These are phyloP conservation scores for Dryadomyces quercus-mongolicae DNA, from an alignment of 2,329 filamentous ascomycete genomes.

Conservation along the genomic window DNA sequence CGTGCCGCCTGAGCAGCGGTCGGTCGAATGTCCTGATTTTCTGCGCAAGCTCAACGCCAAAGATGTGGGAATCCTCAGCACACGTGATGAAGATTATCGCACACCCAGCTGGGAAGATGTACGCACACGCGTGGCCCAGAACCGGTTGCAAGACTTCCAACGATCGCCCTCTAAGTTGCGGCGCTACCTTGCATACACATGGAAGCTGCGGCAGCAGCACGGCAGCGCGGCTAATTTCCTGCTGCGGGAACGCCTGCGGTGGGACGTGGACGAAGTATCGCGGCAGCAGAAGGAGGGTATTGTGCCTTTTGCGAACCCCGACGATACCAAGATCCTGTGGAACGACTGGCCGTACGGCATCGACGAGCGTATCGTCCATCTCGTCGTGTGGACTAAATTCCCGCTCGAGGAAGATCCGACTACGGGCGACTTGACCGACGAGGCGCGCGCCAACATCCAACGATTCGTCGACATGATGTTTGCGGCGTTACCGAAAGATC, in stretches of 20 bases:
- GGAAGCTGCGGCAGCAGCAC: constrained; percentile 50
- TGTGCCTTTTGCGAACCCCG: constrained; percentile 30
- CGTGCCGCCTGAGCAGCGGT: constrained; percentile 49
- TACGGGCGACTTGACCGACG: constrained; percentile 55
- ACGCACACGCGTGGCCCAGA: constrained; percentile 44
- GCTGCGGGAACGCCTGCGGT: constrained; percentile 54
- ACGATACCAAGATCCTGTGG: constrained; percentile 61
- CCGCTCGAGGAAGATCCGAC: constrained; percentile 53
- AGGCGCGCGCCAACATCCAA: constrained; percentile 53
- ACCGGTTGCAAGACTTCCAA: constrained; percentile 65
- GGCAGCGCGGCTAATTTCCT: constrained; percentile 73
- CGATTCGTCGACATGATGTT: constrained; percentile 60
- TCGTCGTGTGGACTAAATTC: constrained; percentile 93
- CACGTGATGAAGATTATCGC: constrained; percentile 53
- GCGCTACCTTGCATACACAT: constrained; percentile 62
- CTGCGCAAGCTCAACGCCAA: constrained; percentile 52
- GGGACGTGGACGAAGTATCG: constrained; percentile 37
- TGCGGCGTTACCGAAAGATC: constrained; percentile 35
- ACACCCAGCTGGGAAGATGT: constrained; percentile 60
- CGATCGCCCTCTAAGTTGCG: constrained; percentile 65
- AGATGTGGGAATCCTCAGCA: constrained; percentile 57
- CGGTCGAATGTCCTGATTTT: constrained; percentile 58
- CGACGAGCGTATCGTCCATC: constrained; percentile 63
- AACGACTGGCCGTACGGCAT: constrained; percentile 96
- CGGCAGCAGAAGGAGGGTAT: constrained; percentile 12